These are phyloP conservation scores for Lactarius psammicola DNA, from an alignment of 768 basidiomycete species.

Conservation along the genomic window DNA sequence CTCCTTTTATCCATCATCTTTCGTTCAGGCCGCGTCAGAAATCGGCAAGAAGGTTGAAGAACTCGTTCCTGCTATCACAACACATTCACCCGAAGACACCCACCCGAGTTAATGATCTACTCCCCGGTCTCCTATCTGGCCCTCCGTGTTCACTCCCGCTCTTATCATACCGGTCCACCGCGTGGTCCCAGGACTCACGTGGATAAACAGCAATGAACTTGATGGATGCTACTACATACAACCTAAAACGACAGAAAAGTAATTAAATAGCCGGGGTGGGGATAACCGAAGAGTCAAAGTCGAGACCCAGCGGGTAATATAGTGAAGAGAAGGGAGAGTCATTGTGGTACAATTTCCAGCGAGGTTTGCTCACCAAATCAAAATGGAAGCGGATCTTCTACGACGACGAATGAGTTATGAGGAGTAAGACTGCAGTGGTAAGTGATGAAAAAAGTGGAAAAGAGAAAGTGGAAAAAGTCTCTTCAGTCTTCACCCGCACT, in stretches of 20 bases:
- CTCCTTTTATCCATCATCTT: slow-evolving; percentile 4
- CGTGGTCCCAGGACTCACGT: not conserved
- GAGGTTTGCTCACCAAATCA: slow-evolving; percentile 4
- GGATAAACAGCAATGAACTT: slow-evolving; percentile 15
- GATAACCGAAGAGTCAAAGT: slow-evolving; percentile 14
- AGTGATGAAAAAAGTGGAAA: slow-evolving; percentile 4
- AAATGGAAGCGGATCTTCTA: slow-evolving; percentile 16
- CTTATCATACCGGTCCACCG: not conserved
- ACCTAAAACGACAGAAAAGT: not conserved
- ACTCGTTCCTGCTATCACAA: slow-evolving; percentile 19
- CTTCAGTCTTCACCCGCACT: slow-evolving; percentile 55
- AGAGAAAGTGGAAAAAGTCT: not conserved
- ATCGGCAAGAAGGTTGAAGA: slow-evolving; percentile 30
- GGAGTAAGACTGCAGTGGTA: slow-evolving; percentile 3
- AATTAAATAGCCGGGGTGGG: slow-evolving; percentile 11
- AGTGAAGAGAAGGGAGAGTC: not conserved
- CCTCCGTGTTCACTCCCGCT: not conserved
- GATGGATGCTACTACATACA: slow-evolving; percentile 20
- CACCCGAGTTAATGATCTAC: not conserved
- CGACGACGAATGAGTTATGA: slow-evolving; percentile 1
- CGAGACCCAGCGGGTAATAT: slow-evolving; percentile 12
- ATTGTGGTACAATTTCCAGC: slow-evolving; percentile 5
- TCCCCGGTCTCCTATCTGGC: not conserved
- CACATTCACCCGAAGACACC: slow-evolving; percentile 3
- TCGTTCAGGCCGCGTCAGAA: slow-evolving; percentile 26